These are phyloP conservation scores for Ascocoryne sarcoides DNA, from an alignment of 2,329 filamentous ascomycete genomes.

Conservation along the genomic window DNA sequence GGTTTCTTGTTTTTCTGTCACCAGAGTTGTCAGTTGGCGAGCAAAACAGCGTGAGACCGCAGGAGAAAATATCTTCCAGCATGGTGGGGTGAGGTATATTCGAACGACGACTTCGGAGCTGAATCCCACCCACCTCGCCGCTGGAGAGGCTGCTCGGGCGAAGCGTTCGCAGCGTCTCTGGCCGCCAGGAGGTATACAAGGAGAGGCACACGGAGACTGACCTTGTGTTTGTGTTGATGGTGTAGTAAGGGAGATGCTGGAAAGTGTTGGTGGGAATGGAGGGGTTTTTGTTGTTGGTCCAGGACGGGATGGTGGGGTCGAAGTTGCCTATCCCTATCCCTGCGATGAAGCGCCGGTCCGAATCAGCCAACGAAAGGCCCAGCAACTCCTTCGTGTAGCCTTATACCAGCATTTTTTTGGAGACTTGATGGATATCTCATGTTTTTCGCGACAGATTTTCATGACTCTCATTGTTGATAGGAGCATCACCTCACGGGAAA, in stretches of 20 bases:
- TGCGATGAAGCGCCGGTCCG: constrained; percentile 1
- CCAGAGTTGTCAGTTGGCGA: constrained; percentile 17
- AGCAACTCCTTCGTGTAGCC: background rate
- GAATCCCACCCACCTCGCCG: too few species aligned
- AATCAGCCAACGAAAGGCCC: background rate
- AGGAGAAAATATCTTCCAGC: constrained; percentile 15
- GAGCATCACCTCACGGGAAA: background rate
- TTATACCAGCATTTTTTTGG: background rate
- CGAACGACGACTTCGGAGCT: constrained; percentile 12
- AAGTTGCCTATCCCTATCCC: background rate
- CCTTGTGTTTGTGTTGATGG: constrained; percentile 2
- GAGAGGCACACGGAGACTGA: background rate
- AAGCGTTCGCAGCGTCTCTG: too few species aligned
- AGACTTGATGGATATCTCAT: background rate
- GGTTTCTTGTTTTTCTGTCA: constrained; percentile 12
- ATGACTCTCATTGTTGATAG: background rate
- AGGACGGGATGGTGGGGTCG: constrained; percentile 1
- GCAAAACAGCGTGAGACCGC: background rate
- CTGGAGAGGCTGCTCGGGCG: too few species aligned
- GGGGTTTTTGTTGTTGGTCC: constrained; percentile 6
- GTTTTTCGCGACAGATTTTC: background rate
- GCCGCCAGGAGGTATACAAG: background rate
- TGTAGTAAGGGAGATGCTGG: constrained; percentile 1
- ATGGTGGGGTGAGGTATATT: constrained; percentile 19
- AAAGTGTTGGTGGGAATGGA: background rate